Base-by-base conservation (phyloP, 345 rosid genomes). In the Brassica incana region DNA sequence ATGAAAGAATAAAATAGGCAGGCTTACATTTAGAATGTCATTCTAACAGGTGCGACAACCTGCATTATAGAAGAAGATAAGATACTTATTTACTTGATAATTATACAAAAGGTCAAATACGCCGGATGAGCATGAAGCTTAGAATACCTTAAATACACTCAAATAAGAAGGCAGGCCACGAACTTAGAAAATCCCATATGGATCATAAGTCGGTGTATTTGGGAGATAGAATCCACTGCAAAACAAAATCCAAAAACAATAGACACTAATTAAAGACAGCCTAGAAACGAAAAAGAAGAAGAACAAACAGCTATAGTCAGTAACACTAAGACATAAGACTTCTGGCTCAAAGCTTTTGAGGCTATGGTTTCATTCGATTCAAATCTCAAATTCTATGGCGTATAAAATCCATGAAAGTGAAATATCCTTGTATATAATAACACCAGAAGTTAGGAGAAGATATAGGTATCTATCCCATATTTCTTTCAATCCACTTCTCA, bases 151-250 rank as follows among this genome's bases (percentile, higher is more conserved):
- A 85, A 95, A 87, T 35, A 95, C 97, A 48, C 93, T 18, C 18
- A 97, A 85, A 92, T 87, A 83, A 94, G 92, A 66, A 92, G 75
- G 73, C 91, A 91, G 5, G 95, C 90, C 40, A 92, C 86, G 23
- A 77, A 75, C 81, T 95, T 95, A 54, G 93, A 92, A 78, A 94
- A 92, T 6, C 88, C 95, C 97, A 92, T 92, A 77, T 94, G 98
- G 78, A 92, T 90, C 97, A 94, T 92, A 7, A 27, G 97, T 92
- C 63, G 92, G 92, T 45, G 86, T 92, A 87, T 64, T 89, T 91
- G 4, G 94, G 94, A 74, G 98, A 93, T 48, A 93, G 92, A 61
- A 95, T 94, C 97, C 99, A 95, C 98, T 95, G 95, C 90, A 87
- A 76, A 40, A 18, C 0, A 48, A 71, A 70, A 65, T 4, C 25